Evolutionary conservation across 352 stramenopile genomes (phyloP).

Genomic region (Blastocystis sp.): DNA sequence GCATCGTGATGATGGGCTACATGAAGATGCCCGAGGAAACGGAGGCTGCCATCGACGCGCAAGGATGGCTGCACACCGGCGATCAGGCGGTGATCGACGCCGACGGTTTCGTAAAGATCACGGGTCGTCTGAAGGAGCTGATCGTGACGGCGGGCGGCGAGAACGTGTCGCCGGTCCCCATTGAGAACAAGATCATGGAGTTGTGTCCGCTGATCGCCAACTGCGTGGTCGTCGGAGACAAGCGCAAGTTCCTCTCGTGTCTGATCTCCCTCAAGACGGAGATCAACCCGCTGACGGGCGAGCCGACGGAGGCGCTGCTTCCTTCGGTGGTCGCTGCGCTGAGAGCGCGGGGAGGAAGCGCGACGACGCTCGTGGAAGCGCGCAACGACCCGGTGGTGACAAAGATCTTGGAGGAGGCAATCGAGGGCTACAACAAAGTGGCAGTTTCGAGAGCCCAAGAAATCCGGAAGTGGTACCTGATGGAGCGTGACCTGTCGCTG

Average conservation of each 20-base stretch:
- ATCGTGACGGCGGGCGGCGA: slow-evolving; percentile 66
- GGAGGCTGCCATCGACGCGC: slow-evolving; percentile 57
- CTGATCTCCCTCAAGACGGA: slow-evolving; percentile 61
- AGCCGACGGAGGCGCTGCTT: slow-evolving; percentile 58
- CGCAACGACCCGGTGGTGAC: slow-evolving; percentile 44
- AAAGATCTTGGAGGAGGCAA: slow-evolving; percentile 59
- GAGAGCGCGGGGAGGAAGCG: not conserved
- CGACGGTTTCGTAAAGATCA: slow-evolving; percentile 62
- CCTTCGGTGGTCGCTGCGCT: slow-evolving; percentile 16
- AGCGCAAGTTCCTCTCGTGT: slow-evolving; percentile 63
- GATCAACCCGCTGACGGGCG: slow-evolving; percentile 58
- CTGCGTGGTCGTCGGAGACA: slow-evolving; percentile 64
- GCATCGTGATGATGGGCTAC: slow-evolving; percentile 58
- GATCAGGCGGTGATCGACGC: slow-evolving; percentile 61
- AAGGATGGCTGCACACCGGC: slow-evolving; percentile 62
- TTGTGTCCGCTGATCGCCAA: slow-evolving; percentile 60
- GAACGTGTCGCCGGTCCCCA: slow-evolving; percentile 64
- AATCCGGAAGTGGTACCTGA: slow-evolving; percentile 62
- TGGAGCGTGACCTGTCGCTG: slow-evolving; percentile 59
- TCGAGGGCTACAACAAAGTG: slow-evolving; percentile 62
- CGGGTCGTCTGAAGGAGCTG: slow-evolving; percentile 64
- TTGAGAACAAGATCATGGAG: slow-evolving; percentile 63
- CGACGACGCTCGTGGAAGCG: slow-evolving; percentile 54
- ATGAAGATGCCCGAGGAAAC: slow-evolving; percentile 58
- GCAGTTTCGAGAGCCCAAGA: slow-evolving; percentile 61